phyloP scores from a whole-genome alignment of 371 early-diverging fungal genomes.

The Apophysomyces variabilis region DNA sequence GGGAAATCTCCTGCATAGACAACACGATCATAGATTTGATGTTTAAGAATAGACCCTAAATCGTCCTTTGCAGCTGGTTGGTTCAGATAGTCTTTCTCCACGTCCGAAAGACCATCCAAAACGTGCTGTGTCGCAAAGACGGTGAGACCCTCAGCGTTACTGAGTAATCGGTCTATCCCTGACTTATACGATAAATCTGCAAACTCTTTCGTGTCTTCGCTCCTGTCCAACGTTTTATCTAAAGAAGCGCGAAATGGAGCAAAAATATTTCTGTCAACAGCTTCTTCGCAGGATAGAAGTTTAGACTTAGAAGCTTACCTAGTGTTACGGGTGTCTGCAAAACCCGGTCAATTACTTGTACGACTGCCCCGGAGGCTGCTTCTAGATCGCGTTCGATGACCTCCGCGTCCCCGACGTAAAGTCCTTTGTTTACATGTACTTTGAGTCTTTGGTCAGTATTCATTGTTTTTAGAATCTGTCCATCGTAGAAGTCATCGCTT shows the following conservation, averaged over 20 bases:
- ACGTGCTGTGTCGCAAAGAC: conserved; percentile 42
- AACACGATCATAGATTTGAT: conserved; percentile 41
- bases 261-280: too few species aligned
- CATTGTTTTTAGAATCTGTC: conserved; percentile 50
- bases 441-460: conserved; percentile 41
- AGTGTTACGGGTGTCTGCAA: conserved; percentile 37
- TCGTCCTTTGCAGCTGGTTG: conserved; percentile 38
- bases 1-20: conserved; percentile 39
- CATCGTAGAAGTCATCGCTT: conserved; percentile 41
- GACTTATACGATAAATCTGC: conserved; percentile 29
- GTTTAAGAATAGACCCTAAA: conserved; percentile 35
- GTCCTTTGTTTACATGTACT: conserved; percentile 25
- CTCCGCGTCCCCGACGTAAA: conserved; percentile 34
- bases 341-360: conserved; percentile 44
- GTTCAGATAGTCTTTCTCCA: conserved; percentile 39
- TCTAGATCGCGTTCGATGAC: conserved; percentile 34
- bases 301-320: conserved; percentile 24
- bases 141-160: conserved; percentile 42
- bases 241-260: conserved; percentile 9
- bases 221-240: conserved; percentile 36
- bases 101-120: conserved; percentile 31
- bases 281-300: too few species aligned
- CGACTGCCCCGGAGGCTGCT: conserved; percentile 39
- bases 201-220: conserved; percentile 31
- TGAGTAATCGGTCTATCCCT: conserved; percentile 29